Percentiles rank a stretch among this genome's conserved stretches.
phyloP scores from a whole-genome alignment of 106 monocot genomes.

The Amphibolis antarctica region DNA sequence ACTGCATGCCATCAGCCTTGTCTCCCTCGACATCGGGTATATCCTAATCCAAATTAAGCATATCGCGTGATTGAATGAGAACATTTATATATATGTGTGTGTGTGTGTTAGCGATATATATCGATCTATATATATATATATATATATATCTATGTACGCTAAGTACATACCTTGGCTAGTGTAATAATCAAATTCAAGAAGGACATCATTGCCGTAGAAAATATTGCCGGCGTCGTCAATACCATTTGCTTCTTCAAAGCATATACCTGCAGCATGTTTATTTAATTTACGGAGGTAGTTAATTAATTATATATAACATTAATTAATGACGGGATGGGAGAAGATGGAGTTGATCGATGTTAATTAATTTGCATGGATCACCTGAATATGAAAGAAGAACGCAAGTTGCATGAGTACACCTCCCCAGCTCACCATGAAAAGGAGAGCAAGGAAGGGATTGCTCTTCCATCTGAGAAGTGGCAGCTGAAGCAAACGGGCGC shows the following conservation, averaged over 20 bases:
- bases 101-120: background rate
- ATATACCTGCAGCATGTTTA: background rate
- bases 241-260: background rate
- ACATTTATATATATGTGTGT: background rate
- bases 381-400: slow-evolving; percentile 1
- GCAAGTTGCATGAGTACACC: background rate
- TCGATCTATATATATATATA: background rate
- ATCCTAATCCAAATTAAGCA: background rate
- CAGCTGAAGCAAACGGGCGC: background rate
- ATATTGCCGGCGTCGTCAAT: background rate
- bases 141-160: background rate
- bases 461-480: slow-evolving; percentile 1
- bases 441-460: background rate
- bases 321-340: no score
- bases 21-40: background rate
- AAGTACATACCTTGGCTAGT: background rate
- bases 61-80: background rate
- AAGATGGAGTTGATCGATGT: no score
- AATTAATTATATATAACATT: no score
- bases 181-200: background rate
- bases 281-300: no score
- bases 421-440: background rate
- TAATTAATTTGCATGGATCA: background rate
- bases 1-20: background rate
- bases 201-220: background rate